Evolutionary conservation across 148 eudicot genomes (phyloP).

Genomic region (Talinum fruticosum): DNA sequence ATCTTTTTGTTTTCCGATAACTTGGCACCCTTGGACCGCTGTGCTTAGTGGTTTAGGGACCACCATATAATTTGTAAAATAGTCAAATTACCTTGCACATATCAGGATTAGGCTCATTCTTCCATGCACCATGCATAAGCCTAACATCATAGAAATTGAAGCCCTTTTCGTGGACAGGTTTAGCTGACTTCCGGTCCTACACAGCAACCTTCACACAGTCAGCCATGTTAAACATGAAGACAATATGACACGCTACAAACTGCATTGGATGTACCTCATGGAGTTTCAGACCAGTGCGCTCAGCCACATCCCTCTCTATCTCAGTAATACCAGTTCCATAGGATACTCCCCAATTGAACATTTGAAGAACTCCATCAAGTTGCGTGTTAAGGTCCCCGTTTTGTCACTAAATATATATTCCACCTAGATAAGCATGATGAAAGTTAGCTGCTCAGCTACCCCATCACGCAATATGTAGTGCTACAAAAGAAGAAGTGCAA

Average conservation of each 20-base stretch:
- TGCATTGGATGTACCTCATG: slow-evolving; percentile 42
- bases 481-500: background rate
- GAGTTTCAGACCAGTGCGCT: slow-evolving; percentile 56
- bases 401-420: slow-evolving; percentile 94
- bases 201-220: slow-evolving; percentile 15
- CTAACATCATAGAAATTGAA: slow-evolving; percentile 89
- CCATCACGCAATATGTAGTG: background rate
- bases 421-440: slow-evolving; percentile 49
- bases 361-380: slow-evolving; percentile 97
- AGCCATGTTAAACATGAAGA: slow-evolving; percentile 5
- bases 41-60: no score
- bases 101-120: slow-evolving; percentile 91
- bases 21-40: no score
- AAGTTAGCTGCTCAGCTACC: slow-evolving; percentile 15
- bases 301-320: slow-evolving; percentile 83
- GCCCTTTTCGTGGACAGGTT: slow-evolving; percentile 68
- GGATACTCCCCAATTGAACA: slow-evolving; percentile 93
- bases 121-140: slow-evolving; percentile 96
- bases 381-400: slow-evolving; percentile 96
- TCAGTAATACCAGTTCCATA: slow-evolving; percentile 94
- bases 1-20: no score
- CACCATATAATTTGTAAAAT: no score
- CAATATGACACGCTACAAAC: background rate
- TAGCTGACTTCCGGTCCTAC: slow-evolving; percentile 51
- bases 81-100: slow-evolving; percentile 62